Evolutionary conservation across 1,139 yeast genomes (phyloP).

Genomic region (Debaryomyces fabryi): DNA sequence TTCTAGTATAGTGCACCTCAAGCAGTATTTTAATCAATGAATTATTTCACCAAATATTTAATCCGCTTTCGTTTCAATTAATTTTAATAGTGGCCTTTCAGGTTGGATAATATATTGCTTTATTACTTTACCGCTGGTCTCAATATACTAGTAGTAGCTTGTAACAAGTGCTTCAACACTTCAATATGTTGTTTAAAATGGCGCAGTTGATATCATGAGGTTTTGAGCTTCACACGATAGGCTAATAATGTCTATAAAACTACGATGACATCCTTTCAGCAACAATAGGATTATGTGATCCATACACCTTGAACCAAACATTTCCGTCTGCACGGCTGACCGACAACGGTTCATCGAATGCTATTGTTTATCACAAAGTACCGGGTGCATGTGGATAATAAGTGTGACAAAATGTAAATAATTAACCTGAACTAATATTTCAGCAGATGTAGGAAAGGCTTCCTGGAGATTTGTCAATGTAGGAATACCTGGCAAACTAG

Average conservation of each 20-base stretch:
- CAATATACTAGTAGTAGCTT: neutral
- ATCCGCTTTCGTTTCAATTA: neutral
- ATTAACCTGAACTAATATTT: too few species aligned
- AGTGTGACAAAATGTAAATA: neutral
- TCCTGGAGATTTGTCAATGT: too few species aligned
- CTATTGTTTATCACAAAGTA: neutral
- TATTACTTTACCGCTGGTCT: neutral
- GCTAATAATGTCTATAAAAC: neutral
- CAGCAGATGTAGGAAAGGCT: too few species aligned
- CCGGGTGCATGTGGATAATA: neutral
- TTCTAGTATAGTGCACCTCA: neutral
- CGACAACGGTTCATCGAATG: neutral
- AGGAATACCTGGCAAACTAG: too few species aligned
- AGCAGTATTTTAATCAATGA: neutral
- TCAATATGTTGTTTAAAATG: neutral
- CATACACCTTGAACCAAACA: neutral
- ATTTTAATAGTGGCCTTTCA: neutral
- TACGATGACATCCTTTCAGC: conserved; percentile 1
- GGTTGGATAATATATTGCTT: neutral
- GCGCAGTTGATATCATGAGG: conserved; percentile 4
- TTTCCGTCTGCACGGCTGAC: neutral
- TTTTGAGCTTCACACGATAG: neutral
- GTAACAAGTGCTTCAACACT: neutral
- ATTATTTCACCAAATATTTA: neutral
- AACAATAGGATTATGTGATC: neutral